A percentile compares a stretch with the other conserved stretches of the same genome.
Conservation (phyloP, 2,329 filamentous ascomycete species). For the Cordyceps javanica region DNA sequence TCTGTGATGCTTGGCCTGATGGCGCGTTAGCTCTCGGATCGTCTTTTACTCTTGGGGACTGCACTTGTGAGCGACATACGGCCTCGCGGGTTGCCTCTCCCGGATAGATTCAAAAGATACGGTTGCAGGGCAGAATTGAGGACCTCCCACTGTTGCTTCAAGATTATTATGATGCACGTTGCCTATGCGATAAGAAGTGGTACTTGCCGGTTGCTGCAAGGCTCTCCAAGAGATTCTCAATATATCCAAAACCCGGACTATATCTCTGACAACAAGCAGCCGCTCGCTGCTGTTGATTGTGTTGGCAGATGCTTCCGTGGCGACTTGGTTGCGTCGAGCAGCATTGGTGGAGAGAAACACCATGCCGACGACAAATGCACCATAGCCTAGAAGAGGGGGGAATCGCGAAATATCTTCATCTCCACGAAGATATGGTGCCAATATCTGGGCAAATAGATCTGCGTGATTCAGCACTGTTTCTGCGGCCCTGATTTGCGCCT, state of each 20-base stretch:
- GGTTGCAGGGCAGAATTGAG: background rate
- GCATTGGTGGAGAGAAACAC: conserved; percentile 1
- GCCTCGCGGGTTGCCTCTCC: background rate
- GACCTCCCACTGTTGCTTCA: background rate
- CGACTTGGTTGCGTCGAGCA: background rate
- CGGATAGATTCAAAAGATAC: background rate
- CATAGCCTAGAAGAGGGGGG: conserved; percentile 1
- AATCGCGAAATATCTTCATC: conserved; percentile 1
- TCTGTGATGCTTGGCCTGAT: background rate
- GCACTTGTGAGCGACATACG: background rate
- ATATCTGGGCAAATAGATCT: background rate
- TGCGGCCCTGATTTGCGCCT: background rate
- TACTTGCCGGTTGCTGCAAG: conserved; percentile 6
- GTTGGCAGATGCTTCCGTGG: background rate
- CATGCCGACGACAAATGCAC: conserved; percentile 3
- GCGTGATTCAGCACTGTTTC: background rate
- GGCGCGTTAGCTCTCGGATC: background rate
- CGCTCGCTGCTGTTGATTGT: background rate
- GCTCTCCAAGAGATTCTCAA: background rate
- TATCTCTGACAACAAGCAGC: background rate
- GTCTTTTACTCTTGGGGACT: background rate
- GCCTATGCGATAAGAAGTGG: too few relatives aligned
- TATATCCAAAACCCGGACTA: background rate
- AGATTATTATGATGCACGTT: background rate
- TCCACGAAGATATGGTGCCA: background rate